Evolutionary conservation across 176 grass and related monocot genomes (phyloP).

Genomic region (Musa beccarii): DNA sequence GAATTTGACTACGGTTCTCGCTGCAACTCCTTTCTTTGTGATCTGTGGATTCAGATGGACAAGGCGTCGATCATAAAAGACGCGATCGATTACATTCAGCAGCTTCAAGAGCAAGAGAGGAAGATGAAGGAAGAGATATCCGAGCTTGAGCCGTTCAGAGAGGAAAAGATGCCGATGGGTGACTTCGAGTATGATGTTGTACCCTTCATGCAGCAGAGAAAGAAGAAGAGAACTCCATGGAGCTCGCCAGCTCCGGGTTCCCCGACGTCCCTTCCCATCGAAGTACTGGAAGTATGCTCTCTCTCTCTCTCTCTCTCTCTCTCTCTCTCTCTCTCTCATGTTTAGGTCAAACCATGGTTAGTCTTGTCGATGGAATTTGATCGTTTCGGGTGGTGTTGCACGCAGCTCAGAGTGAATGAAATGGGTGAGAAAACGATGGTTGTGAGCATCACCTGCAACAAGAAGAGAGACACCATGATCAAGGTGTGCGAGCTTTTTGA

Average conservation of each 20-base stretch:
- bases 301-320: background rate
- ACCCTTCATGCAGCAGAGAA: background rate
- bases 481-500: conserved; percentile 42
- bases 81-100: conserved; percentile 49
- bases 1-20: background rate
- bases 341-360: background rate
- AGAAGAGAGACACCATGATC: conserved; percentile 34
- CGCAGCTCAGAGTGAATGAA: conserved; percentile 39
- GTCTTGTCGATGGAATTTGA: background rate
- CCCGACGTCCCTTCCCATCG: background rate
- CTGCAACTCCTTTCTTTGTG: background rate
- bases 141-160: conserved; percentile 16
- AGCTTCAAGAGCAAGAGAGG: conserved; percentile 43
- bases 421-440: conserved; percentile 26
- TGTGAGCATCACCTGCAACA: conserved; percentile 40
- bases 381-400: background rate
- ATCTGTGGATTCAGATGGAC: conserved; percentile 42
- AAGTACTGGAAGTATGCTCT: conserved; percentile 12
- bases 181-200: background rate
- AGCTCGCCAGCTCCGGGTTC: background rate
- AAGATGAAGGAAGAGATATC: conserved; percentile 30
- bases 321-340: background rate
- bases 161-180: background rate
- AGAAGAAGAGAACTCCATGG: background rate
- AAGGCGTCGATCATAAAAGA: conserved; percentile 60